These are phyloP conservation scores for Funneliformis mosseae DNA, from an alignment of 192 early-diverging fungal species.

Conservation along the genomic window DNA sequence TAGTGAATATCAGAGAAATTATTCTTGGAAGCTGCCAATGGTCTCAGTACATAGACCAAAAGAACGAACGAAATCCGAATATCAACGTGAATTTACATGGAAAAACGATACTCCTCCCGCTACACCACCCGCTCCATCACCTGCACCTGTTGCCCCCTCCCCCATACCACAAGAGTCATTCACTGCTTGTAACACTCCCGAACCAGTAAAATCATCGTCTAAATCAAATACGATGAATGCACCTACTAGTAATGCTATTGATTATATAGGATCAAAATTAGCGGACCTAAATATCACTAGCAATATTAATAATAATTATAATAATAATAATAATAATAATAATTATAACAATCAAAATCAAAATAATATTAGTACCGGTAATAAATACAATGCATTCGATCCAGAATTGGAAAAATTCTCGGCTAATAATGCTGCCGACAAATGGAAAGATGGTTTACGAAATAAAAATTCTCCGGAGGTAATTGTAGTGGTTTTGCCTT, in stretches of 20 bases:
- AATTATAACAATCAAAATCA: background rate
- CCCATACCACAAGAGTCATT: background rate
- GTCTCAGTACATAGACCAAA: background rate
- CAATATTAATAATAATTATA: background rate
- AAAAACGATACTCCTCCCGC: background rate
- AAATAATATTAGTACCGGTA: background rate
- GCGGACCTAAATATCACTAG: background rate
- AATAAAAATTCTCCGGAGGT: slow-evolving; percentile 13
- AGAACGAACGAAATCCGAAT: slow-evolving; percentile 24
- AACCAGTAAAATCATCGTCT: background rate
- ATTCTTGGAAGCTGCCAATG: slow-evolving; percentile 25
- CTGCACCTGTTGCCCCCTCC: background rate
- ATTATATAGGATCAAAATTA: background rate
- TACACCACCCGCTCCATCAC: background rate
- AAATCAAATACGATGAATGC: too few species aligned
- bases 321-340: background rate
- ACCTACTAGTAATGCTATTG: background rate
- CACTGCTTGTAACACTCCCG: slow-evolving; percentile 3
- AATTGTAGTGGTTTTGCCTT: background rate
- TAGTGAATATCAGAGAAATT: slow-evolving; percentile 24
- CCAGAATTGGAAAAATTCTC: too few species aligned
- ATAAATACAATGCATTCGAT: too few species aligned
- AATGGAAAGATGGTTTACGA: slow-evolving; percentile 18
- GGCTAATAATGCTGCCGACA: background rate
- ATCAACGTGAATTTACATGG: slow-evolving; percentile 33